Evolutionary conservation across 108 stramenopile genomes (phyloP).

Genomic region (Stephanodiscus triporus): DNA sequence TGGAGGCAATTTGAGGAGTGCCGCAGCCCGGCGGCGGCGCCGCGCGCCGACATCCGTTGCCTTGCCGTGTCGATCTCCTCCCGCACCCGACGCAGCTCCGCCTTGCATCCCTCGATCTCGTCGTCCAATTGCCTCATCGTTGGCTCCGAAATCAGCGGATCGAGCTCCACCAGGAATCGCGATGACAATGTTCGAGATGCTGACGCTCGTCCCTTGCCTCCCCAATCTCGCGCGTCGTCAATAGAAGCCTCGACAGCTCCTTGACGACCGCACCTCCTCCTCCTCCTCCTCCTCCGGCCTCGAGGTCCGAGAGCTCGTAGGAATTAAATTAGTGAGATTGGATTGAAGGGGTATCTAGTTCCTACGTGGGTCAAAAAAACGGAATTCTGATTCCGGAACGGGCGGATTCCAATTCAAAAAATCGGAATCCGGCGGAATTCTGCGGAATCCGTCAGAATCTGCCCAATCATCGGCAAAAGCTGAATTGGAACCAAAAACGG

Average conservation of each 20-base stretch:
- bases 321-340: too few relatives aligned
- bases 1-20: not conserved
- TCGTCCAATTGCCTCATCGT: constrained; percentile 63
- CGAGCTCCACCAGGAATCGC: constrained; percentile 38
- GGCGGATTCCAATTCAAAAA: too few relatives aligned
- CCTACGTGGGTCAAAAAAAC: too few relatives aligned
- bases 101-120: constrained; percentile 22
- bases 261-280: constrained; percentile 26
- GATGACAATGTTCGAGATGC: constrained; percentile 30
- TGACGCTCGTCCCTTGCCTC: constrained; percentile 28
- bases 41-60: constrained; percentile 18
- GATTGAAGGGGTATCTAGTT: too few relatives aligned
- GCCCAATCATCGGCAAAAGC: too few relatives aligned
- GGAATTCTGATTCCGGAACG: too few relatives aligned
- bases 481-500: too few relatives aligned
- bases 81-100: constrained; percentile 42
- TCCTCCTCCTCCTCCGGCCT: not conserved
- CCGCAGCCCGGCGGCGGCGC: too few relatives aligned
- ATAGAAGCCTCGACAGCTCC: constrained; percentile 30
- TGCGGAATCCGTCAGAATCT: too few relatives aligned
- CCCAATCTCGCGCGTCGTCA: constrained; percentile 49
- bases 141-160: constrained; percentile 41
- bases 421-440: too few relatives aligned
- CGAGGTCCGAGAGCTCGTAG: constrained; percentile 16
- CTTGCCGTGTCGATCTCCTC: constrained; percentile 38